Conservation (phyloP, 179 eudicot genomes). For the Gypsophila paniculata region DNA sequence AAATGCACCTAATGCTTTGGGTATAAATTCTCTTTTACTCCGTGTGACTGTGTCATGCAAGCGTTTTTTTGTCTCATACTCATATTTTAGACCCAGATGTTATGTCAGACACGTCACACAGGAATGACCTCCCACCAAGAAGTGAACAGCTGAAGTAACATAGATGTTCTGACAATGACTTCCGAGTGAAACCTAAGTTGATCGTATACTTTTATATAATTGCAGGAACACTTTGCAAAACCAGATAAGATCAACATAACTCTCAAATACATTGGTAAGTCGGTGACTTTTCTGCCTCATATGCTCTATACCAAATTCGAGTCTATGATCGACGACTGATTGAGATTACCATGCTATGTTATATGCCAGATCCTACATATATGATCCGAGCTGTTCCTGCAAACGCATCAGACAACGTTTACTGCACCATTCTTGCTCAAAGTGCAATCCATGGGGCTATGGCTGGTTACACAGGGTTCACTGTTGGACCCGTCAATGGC, state of each 20-base stretch:
- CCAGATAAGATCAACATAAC: slow-evolving; percentile 46
- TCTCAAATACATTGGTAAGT: slow-evolving; percentile 86
- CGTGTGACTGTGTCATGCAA: too few species aligned
- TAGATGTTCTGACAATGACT: neutral
- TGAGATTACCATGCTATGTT: slow-evolving; percentile 10
- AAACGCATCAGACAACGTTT: slow-evolving; percentile 80
- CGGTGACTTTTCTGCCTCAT: neutral
- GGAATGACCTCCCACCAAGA: too few species aligned
- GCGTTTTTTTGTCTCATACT: too few species aligned
- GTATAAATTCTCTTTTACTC: too few species aligned
- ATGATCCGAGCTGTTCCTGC: slow-evolving; percentile 84
- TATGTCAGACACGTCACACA: too few species aligned
- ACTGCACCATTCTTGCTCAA: slow-evolving; percentile 79
- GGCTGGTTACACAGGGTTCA: slow-evolving; percentile 85
- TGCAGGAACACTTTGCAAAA: slow-evolving; percentile 70
- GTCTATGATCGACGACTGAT: neutral
- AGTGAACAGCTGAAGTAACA: too few species aligned
- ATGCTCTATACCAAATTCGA: neutral
- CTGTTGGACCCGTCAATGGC: slow-evolving; percentile 72
- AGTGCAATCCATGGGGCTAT: slow-evolving; percentile 88
- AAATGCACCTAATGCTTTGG: too few species aligned
- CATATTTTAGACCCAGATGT: too few species aligned
- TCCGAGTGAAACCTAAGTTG: neutral
- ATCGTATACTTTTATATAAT: slow-evolving; percentile 7
- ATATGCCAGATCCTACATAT: slow-evolving; percentile 70